Base-by-base conservation (phyloP, 805 yeast genomes). In the Debaryomyces prosopidis region DNA sequence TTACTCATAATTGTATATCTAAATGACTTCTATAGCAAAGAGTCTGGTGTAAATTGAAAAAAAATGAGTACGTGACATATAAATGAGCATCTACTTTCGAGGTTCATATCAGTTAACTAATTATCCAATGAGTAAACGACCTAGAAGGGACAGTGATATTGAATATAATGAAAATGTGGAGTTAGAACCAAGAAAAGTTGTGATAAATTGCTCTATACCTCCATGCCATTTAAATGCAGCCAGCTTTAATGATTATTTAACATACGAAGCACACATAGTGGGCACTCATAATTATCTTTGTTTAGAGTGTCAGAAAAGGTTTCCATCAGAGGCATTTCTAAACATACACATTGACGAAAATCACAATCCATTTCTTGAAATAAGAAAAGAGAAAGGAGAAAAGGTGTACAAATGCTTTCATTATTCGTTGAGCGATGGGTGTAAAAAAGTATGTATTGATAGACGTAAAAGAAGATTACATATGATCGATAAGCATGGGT, bases 281-380 rank as follows among this genome's bases (percentile, higher is more conserved):
- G 58, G 41, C 6, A 42, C 4, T 60, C 75, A 56, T 58, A 60
- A 50, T 37, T 54, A 66, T 49, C 50, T 59, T 1, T 76, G 82
- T 47, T 41, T 50, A 0, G 62, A 58, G 31, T 77, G 82, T 50
- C 48, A 53, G 8, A 61, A 54, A 35, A 62, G 57, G 47, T 75
- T 80, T 45, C 82, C 83, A 0, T 65, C 69, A n/a, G 63, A 67
- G 9, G 54, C 47, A 33, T 50, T 75, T 6, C 59, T 81, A 16
- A 67, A 70, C 4, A 51, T 81, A 12, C 87, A 81, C 50, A 68
- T 80, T 1, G 66, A 69, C 19, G 86, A 81, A 50, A 62, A 65
- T 45, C 86, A 82, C 52, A 76, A 79, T 54, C 79, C 84, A 2
- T 73, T 80, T 36, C 53, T 61, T 4, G 49, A 50, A 16, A 65